Conservation (phyloP, 2,329 filamentous ascomycete genomes). For the Pestalotiopsis sp. region DNA sequence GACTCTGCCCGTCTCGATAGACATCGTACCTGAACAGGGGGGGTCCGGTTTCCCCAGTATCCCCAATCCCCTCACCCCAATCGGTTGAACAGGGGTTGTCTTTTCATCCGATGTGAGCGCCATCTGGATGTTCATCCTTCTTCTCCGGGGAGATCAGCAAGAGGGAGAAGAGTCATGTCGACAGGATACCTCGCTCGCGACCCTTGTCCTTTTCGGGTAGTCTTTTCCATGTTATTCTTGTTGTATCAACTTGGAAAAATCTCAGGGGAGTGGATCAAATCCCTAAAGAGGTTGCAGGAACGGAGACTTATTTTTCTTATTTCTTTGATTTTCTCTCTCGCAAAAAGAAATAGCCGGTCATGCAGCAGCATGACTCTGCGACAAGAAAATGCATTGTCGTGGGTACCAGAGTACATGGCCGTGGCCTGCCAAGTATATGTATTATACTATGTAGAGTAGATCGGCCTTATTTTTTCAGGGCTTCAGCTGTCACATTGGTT, state of each 20-base stretch:
- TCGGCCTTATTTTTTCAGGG: not conserved
- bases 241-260: too few relatives aligned
- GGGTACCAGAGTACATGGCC: too few relatives aligned
- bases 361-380: conserved; percentile 9
- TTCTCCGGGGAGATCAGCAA: conserved; percentile 16
- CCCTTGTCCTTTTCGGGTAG: not conserved
- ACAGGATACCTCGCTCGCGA: not conserved
- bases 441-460: too few relatives aligned
- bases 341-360: conserved; percentile 3
- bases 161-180: conserved; percentile 8
- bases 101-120: conserved; percentile 24
- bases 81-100: conserved; percentile 3
- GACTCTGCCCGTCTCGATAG: not conserved
- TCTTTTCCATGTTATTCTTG: not conserved
- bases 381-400: not conserved
- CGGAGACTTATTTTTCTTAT: not conserved
- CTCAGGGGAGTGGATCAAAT: not conserved
- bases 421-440: too few relatives aligned
- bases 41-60: too few relatives aligned
- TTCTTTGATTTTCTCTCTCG: not conserved
- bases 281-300: conserved; percentile 3
- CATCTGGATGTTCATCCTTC: conserved; percentile 15
- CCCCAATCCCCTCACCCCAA: not conserved
- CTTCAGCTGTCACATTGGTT: conserved; percentile 7
- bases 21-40: conserved; percentile 1